phyloP scores from a whole-genome alignment of 495 filamentous ascomycete genomes.

The Staphylotrichum tortipilum region DNA sequence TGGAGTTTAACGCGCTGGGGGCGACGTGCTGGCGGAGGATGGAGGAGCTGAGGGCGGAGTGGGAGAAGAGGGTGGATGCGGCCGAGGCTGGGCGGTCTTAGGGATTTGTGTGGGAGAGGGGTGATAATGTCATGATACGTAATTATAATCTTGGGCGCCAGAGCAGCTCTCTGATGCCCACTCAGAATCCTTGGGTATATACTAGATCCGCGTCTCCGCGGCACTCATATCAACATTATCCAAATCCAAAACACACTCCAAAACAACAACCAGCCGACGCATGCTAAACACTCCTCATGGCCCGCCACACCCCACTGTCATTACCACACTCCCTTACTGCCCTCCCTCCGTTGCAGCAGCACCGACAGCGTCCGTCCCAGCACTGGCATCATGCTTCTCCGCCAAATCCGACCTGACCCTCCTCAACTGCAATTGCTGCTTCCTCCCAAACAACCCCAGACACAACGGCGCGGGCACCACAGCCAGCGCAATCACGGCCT shows the following conservation, averaged over 20 bases:
- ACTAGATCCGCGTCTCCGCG: too few species aligned
- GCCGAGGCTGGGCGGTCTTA: background rate
- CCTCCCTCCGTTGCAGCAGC: too few species aligned
- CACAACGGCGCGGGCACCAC: constrained; percentile 58
- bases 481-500: constrained; percentile 57
- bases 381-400: background rate
- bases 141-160: background rate
- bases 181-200: too few species aligned
- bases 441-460: constrained; percentile 57
- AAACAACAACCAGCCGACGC: too few species aligned
- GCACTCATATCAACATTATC: too few species aligned
- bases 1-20: constrained; percentile 67
- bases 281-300: too few species aligned
- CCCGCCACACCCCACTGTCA: too few species aligned
- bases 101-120: background rate
- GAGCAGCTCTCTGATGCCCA: too few species aligned
- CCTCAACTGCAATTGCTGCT: constrained; percentile 41
- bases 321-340: too few species aligned
- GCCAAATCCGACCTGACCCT: constrained; percentile 42
- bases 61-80: constrained; percentile 48
- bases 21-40: constrained; percentile 70
- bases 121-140: background rate
- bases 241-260: too few species aligned
- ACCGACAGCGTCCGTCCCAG: too few species aligned
- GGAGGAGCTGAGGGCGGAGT: constrained; percentile 75